Conservation (phyloP, 805 yeast genomes). For the Lipomyces mesembrius region DNA sequence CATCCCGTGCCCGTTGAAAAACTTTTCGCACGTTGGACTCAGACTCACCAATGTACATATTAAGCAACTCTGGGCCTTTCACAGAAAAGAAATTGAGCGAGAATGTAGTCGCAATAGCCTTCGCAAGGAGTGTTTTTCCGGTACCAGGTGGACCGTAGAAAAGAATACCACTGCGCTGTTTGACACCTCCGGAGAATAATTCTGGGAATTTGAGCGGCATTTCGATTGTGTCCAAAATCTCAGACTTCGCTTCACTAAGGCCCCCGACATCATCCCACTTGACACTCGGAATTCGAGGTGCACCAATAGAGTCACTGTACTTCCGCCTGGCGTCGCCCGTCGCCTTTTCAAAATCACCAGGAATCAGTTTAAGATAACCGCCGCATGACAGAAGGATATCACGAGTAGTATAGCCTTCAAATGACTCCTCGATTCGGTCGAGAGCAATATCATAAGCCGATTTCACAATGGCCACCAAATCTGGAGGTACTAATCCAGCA, state of each 20-base stretch:
- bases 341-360: conserved; percentile 68
- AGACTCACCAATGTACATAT: conserved; percentile 98
- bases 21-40: conserved; percentile 96
- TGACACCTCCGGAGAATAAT: conserved; percentile 82
- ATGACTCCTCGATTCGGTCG: conserved; percentile 50
- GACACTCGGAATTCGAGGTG: conserved; percentile 93
- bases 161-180: conserved; percentile 92
- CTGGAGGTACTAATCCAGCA: conserved; percentile 90
- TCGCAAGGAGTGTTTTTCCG: conserved; percentile 93
- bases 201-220: conserved; percentile 95
- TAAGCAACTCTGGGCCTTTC: conserved; percentile 94
- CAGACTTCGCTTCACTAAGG: conserved; percentile 83
- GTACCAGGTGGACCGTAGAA: conserved; percentile 99
- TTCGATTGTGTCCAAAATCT: conserved; percentile 92
- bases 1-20: conserved; percentile 92
- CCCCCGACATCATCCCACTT: conserved; percentile 99
- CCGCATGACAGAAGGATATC: conserved; percentile 56
- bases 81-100: conserved; percentile 93
- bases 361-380: conserved; percentile 58
- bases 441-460: conserved; percentile 65
- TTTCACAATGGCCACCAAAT: conserved; percentile 70
- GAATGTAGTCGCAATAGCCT: conserved; percentile 95
- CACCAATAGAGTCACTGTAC: conserved; percentile 93
- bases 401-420: conserved; percentile 40
- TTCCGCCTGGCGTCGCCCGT: conserved; percentile 82